Evolutionary conservation across 495 filamentous ascomycete genomes (phyloP), one percentile per base, ranked within the genome.

Genomic region (Gamarada debralockiae): DNA sequence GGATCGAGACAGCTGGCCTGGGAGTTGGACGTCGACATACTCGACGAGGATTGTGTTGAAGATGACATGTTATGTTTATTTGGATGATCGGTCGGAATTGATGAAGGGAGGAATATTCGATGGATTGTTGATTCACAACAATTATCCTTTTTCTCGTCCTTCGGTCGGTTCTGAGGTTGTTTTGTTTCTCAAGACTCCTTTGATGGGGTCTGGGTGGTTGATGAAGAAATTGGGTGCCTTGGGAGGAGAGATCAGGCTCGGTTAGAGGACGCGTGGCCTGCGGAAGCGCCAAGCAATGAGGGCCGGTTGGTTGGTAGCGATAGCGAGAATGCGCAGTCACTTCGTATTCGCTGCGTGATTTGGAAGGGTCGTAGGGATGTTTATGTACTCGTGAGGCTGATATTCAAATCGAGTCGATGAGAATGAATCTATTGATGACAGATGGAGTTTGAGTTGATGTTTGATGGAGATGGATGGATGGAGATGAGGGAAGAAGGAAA

Each of bases 1-100:
- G 63, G 63, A 63, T 72, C 63, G 60, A 63, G 55, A 50, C 61
- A 60, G 27, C 52, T 55, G 57, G 43, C 47, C 27, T 57, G 59
- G 1, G 53, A 55, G 36, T 58, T 64, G 21, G 64, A 63, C 44
- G 61, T 65, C 33, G 63, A 61, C 56, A 64, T 59, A 27, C 50
- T 40, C 13, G 53, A 48, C 15, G 55, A 56, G 1, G 55, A 58
- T 14, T 50, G 54, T 34, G 53, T 40, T 12, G 56, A 47, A 33
- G 49, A 47, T 10, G 59, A 59, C 52, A 55, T 52, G 50, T 10
- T 50, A 27, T 43, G 13, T n/a, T n/a, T n/a, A 14, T 48, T 12
- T 49, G 10, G 23, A 13, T 8, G 15, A 15, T 13, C 1, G 2
- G 33, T 13, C 33, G n/a, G n/a, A n/a, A n/a, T n/a, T n/a, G n/a